phyloP scores from a whole-genome alignment of 352 stramenopile species.

The Thalassiosira hispida region DNA sequence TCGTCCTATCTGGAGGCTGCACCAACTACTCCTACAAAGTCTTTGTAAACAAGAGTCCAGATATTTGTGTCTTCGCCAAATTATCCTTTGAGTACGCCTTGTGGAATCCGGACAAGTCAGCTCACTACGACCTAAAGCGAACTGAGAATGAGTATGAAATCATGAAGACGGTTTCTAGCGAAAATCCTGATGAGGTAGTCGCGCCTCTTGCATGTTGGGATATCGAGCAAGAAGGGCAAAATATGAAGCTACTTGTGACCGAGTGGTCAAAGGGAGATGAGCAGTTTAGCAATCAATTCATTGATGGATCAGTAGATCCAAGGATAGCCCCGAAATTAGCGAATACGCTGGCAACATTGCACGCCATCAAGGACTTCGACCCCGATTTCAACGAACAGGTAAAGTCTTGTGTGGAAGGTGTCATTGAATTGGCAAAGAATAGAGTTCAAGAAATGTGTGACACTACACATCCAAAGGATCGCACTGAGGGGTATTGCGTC shows the following conservation, averaged over 20 bases:
- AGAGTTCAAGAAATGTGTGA: background rate
- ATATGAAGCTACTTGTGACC: constrained; percentile 62
- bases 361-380: constrained; percentile 55
- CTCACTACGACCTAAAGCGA: constrained; percentile 59
- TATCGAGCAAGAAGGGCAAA: constrained; percentile 43
- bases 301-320: constrained; percentile 63
- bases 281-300: constrained; percentile 66
- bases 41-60: constrained; percentile 34
- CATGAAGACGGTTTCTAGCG: constrained; percentile 48
- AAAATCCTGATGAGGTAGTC: constrained; percentile 22
- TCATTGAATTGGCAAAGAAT: constrained; percentile 32
- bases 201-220: constrained; percentile 61
- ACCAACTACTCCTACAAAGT: constrained; percentile 72
- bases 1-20: constrained; percentile 49
- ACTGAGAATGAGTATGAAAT: constrained; percentile 64
- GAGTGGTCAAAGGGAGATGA: constrained; percentile 67
- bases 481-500: constrained; percentile 26
- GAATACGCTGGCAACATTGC: constrained; percentile 47
- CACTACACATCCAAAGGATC: constrained; percentile 21
- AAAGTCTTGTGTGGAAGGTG: constrained; percentile 38
- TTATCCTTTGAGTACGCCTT: constrained; percentile 66
- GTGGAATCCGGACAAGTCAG: constrained; percentile 60
- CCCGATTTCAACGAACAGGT: constrained; percentile 48
- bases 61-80: constrained; percentile 65
- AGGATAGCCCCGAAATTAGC: constrained; percentile 45